Conservation (phyloP, 2,329 filamentous ascomycete species). For the Akanthomyces dipterigenus region DNA sequence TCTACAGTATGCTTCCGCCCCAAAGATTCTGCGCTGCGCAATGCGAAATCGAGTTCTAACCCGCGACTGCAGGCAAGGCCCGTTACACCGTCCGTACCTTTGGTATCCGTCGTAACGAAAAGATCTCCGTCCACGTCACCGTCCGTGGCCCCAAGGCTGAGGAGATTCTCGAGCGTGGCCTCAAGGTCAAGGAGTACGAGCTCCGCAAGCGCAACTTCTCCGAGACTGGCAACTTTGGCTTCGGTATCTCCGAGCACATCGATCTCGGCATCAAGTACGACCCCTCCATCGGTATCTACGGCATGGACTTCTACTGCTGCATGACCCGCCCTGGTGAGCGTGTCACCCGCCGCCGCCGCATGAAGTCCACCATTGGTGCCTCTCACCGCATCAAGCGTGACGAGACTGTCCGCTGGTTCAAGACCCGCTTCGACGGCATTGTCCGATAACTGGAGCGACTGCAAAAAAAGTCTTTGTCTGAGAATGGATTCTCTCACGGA, state of each 20-base stretch:
- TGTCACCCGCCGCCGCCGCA: constrained; percentile 89
- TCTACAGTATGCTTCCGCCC: constrained; percentile 70
- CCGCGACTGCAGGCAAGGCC: constrained; percentile 70
- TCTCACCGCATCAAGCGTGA: constrained; percentile 88
- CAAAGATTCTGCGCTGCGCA: constrained; percentile 18
- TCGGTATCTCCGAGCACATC: constrained; percentile 99
- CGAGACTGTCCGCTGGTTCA: constrained; percentile 97
- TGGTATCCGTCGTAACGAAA: constrained; percentile 99
- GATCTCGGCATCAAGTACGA: constrained; percentile 99
- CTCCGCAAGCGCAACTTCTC: constrained; percentile 99
- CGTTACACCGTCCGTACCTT: constrained; percentile 99
- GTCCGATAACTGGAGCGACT: constrained; percentile 69
- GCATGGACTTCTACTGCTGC: constrained; percentile 99
- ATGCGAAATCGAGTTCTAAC: constrained; percentile 12
- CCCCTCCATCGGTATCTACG: constrained; percentile 96
- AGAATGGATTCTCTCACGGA: constrained; percentile 26
- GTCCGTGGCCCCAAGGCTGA: constrained; percentile 97
- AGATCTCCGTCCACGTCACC: constrained; percentile 99
- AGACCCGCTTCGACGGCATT: constrained; percentile 90
- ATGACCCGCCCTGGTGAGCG: constrained; percentile 99
- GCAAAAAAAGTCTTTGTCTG: constrained; percentile 17
- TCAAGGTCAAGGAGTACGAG: constrained; percentile 99
- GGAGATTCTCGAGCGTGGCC: constrained; percentile 99
- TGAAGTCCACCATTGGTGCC: constrained; percentile 78
- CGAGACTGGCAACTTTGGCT: constrained; percentile 99